Conservation (phyloP, 1,284 basidiomycete genomes). For the Boletus holoroseus region DNA sequence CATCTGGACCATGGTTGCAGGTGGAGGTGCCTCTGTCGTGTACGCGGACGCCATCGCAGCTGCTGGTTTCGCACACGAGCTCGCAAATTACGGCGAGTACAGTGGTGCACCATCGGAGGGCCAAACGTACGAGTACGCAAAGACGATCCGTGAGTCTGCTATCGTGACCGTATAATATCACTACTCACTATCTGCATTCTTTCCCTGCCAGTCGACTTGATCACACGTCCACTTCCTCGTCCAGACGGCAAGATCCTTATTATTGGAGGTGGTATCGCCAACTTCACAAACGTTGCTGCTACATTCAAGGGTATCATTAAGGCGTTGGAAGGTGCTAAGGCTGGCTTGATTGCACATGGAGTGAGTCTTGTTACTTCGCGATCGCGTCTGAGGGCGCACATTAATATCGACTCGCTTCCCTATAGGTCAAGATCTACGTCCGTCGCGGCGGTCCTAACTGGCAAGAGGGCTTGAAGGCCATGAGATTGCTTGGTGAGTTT, state of each 20-base stretch:
- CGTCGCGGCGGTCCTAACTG: slow-evolving; percentile 99
- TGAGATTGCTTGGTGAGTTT: slow-evolving; percentile 79
- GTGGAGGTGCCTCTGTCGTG: slow-evolving; percentile 79
- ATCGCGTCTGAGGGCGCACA: background rate
- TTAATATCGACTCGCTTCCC: background rate
- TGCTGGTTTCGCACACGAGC: slow-evolving; percentile 93
- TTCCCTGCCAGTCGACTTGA: slow-evolving; percentile 68
- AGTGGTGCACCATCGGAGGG: slow-evolving; percentile 97
- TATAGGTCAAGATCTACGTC: slow-evolving; percentile 85
- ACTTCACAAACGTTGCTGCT: slow-evolving; percentile 99
- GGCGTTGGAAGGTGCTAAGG: slow-evolving; percentile 92
- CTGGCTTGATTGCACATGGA: slow-evolving; percentile 71
- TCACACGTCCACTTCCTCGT: slow-evolving; percentile 84
- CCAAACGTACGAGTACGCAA: slow-evolving; percentile 99
- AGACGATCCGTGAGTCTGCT: slow-evolving; percentile 77
- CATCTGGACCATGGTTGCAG: slow-evolving; percentile 99
- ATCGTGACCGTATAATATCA: background rate
- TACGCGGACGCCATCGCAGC: slow-evolving; percentile 96
- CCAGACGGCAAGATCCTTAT: slow-evolving; percentile 96
- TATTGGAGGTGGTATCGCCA: slow-evolving; percentile 99
- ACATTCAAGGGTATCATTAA: slow-evolving; percentile 99
- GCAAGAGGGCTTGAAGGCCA: slow-evolving; percentile 98
- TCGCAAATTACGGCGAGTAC: slow-evolving; percentile 99
- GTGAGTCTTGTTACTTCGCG: slow-evolving; percentile 11
- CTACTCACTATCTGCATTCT: slow-evolving; percentile 1